These are phyloP conservation scores for Lipomyces sp. DNA, from an alignment of 805 yeast genomes.

Conservation along the genomic window DNA sequence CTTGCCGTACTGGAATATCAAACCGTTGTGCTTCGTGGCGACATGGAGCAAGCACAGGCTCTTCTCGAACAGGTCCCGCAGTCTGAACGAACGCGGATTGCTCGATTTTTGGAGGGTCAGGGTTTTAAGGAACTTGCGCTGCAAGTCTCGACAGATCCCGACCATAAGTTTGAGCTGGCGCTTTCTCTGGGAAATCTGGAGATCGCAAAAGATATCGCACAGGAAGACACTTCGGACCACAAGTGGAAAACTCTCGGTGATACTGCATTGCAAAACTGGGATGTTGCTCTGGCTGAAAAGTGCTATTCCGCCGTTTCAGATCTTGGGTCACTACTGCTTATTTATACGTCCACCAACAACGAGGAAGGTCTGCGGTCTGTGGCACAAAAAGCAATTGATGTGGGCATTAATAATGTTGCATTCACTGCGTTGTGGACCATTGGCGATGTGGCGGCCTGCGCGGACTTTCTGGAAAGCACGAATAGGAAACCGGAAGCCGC, in stretches of 20 bases:
- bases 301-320: constrained; percentile 79
- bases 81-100: constrained; percentile 68
- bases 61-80: constrained; percentile 56
- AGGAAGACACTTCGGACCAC: constrained; percentile 46
- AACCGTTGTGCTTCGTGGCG: constrained; percentile 93
- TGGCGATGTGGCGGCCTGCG: constrained; percentile 64
- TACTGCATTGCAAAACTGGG: constrained; percentile 72
- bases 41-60: constrained; percentile 74
- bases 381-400: constrained; percentile 63
- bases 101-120: constrained; percentile 91
- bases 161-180: constrained; percentile 89
- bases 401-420: constrained; percentile 84
- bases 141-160: constrained; percentile 77
- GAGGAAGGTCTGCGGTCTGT: constrained; percentile 55
- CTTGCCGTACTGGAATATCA: constrained; percentile 89
- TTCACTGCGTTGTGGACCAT: constrained; percentile 88
- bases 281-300: constrained; percentile 73
- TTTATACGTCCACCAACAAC: constrained; percentile 79
- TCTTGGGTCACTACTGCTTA: constrained; percentile 71
- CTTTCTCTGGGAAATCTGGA: constrained; percentile 67
- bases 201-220: constrained; percentile 67
- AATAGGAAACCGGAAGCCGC: constrained; percentile 83
- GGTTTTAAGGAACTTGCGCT: constrained; percentile 82
- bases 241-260: constrained; percentile 95
- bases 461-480: constrained; percentile 61